Evolutionary conservation across 1,284 basidiomycete species (phyloP).

Genomic region (Phlebopus sp.): DNA sequence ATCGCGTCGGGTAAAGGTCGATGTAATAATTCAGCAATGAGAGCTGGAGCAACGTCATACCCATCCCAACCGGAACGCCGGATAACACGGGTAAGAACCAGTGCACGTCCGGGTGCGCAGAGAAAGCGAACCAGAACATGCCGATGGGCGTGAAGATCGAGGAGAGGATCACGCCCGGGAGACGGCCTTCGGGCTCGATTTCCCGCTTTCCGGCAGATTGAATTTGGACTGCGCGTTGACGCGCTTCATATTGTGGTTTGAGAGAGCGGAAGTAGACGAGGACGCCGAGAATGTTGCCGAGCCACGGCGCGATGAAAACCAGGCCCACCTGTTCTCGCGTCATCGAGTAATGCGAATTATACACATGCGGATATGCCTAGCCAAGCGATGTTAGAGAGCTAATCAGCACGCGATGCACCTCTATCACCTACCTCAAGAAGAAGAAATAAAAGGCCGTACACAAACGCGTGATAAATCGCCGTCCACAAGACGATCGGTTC

Average conservation of each 20-base stretch:
- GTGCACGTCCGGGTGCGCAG: conserved; percentile 19
- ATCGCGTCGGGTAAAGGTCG: conserved; percentile 27
- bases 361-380: conserved; percentile 29
- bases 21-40: conserved; percentile 30
- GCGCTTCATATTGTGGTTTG: conserved; percentile 23
- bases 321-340: conserved; percentile 21
- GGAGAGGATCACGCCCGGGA: conserved; percentile 21
- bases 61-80: conserved; percentile 26
- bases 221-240: conserved; percentile 7
- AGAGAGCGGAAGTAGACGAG: conserved; percentile 21
- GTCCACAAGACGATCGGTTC: conserved; percentile 29
- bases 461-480: conserved; percentile 23
- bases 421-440: conserved; percentile 23
- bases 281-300: conserved; percentile 26
- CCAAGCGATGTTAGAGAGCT: background rate
- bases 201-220: conserved; percentile 15
- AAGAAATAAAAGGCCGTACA: conserved; percentile 25
- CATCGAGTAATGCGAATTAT: conserved; percentile 21
- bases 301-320: conserved; percentile 24
- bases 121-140: conserved; percentile 29
- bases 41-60: conserved; percentile 30
- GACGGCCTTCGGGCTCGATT: conserved; percentile 21
- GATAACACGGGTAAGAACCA: conserved; percentile 21
- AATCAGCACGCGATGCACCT: background rate
- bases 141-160: conserved; percentile 25